Evolutionary conservation across 2,329 filamentous ascomycete genomes (phyloP), one percentile per base, ranked within the genome.

Genomic region (Fusarium sp.): DNA sequence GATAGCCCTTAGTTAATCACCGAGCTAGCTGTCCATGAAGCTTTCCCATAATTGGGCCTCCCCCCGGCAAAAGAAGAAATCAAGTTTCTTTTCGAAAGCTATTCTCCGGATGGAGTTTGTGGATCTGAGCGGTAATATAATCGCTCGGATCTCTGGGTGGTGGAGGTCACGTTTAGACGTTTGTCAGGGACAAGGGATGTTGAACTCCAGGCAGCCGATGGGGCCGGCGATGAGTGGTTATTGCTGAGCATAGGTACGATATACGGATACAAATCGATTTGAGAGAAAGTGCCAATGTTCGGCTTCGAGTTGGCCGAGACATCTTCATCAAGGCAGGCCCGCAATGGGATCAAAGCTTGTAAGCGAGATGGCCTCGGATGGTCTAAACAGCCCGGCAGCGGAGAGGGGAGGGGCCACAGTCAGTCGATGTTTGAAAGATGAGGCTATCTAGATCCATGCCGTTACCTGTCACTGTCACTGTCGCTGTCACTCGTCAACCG

Each of bases 61-160:
- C 27, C 27, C 27, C 48, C 52, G 43, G 45, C 23, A 33, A 46
- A 50, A n/a, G 43, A 44, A 60, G 49, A 62, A 66, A 71, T 62
- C 69, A 72, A 68, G 70, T 64, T 70, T 72, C 64, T 68, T 46
- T 46, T 33, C 46, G 44, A 47, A 67, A 46, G 32, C 41, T 30
- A 32, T 51, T 55, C 44, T 54, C 33, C 41, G 32, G 14, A 27
- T 35, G 43, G 23, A 64, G 45, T 33, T 17, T 61, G 51, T 65
- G 63, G 61, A 65, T 37, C 46, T 33, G 30, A 30, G 11, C 48
- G 49, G 25, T 27, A n/a, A n/a, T n/a, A 50, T 52, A 50, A 49
- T 66, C 37, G 47, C 56, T 62, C 56, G 22, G 44, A 47, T 49
- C 61, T 52, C 37, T 39, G 35, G 30, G 51, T 47, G 48, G 44